Conservation (phyloP, 139 green algal genomes). For the Zygnema cylindricum region DNA sequence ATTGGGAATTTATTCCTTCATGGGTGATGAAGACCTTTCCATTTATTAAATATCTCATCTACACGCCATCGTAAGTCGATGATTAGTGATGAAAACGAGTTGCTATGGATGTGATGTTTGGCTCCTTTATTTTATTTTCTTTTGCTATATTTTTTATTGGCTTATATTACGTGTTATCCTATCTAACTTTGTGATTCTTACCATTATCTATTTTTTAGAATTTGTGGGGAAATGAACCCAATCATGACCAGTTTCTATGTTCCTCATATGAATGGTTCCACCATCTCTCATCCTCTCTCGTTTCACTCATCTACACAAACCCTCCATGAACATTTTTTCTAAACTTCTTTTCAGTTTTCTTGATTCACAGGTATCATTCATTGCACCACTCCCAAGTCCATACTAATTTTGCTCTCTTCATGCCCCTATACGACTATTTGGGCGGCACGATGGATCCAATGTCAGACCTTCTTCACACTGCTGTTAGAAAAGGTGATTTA, state of each 20-base stretch:
- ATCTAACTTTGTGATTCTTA: no score
- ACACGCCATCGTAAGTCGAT: slow-evolving; percentile 67
- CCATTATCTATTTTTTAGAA: no score
- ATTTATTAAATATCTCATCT: slow-evolving; percentile 65
- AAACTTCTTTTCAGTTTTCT: not conserved
- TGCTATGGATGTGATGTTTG: no score
- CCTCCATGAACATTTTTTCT: slow-evolving; percentile 9
- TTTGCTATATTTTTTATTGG: no score
- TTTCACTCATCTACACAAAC: not conserved
- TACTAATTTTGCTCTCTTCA: slow-evolving; percentile 71
- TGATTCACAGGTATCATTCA: slow-evolving; percentile 58
- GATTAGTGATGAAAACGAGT: no score
- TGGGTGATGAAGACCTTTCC: slow-evolving; percentile 54
- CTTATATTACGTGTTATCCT: no score
- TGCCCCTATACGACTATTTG: slow-evolving; percentile 70
- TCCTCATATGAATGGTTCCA: not conserved
- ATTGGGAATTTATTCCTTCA: slow-evolving; percentile 67
- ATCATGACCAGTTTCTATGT: no score
- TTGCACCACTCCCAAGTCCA: slow-evolving; percentile 67
- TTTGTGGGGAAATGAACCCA: no score
- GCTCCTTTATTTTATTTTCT: no score
- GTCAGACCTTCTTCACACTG: slow-evolving; percentile 57
- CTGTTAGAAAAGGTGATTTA: slow-evolving; percentile 28
- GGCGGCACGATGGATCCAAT: slow-evolving; percentile 62
- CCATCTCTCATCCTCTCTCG: slow-evolving; percentile 13